Evolutionary conservation across 2,329 filamentous ascomycete species (phyloP).

Genomic region (Curvularia verruculosa): DNA sequence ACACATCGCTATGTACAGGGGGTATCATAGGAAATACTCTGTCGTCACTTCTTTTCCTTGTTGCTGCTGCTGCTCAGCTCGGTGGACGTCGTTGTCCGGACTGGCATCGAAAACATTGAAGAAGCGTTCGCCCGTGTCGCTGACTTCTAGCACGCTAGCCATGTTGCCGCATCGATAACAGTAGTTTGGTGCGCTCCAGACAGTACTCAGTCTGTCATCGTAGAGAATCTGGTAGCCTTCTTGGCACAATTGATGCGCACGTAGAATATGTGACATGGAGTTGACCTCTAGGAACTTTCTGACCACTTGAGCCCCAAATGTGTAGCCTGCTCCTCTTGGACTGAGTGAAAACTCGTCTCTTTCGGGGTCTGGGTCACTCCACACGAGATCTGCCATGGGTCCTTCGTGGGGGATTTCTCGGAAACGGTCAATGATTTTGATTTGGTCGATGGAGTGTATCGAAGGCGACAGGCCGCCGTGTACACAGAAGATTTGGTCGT

Average conservation of each 20-base stretch:
- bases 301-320: conserved; percentile 95
- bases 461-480: conserved; percentile 76
- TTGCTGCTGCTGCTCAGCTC: conserved; percentile 76
- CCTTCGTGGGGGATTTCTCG: conserved; percentile 98
- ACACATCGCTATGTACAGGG: conserved; percentile 23
- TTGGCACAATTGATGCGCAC: conserved; percentile 97
- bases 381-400: conserved; percentile 98
- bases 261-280: conserved; percentile 94
- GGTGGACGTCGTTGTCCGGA: conserved; percentile 90
- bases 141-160: conserved; percentile 95
- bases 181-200: conserved; percentile 83
- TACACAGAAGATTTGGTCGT: conserved; percentile 98
- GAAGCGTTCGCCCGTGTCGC: conserved; percentile 87
- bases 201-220: conserved; percentile 90
- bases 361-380: conserved; percentile 98
- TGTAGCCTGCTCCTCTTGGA: conserved; percentile 92
- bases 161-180: conserved; percentile 96
- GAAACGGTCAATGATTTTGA: conserved; percentile 99
- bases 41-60: conserved; percentile 74
- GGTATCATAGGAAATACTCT: conserved; percentile 69
- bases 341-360: conserved; percentile 95
- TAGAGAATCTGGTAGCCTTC: conserved; percentile 98
- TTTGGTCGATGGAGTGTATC: conserved; percentile 98
- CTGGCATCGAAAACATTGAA: conserved; percentile 99
- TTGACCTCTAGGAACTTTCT: conserved; percentile 98